A percentile compares a stretch with the other conserved stretches of the same genome.
phyloP scores from a whole-genome alignment of 2,329 filamentous ascomycete species.

The Pyrenochaeta sp. region DNA sequence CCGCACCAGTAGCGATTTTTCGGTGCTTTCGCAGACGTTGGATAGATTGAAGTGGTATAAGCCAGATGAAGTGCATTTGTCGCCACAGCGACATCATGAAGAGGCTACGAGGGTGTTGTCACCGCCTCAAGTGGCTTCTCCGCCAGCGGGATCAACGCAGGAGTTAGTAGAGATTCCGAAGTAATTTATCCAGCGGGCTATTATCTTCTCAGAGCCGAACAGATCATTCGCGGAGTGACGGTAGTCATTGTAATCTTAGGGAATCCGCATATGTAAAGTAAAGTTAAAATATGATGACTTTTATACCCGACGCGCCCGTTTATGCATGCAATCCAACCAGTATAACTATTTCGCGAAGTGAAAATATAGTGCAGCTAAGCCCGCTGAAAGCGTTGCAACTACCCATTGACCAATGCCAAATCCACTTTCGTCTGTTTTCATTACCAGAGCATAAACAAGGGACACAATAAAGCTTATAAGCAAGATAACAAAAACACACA shows the following conservation, averaged over 20 bases:
- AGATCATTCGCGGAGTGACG: too few species aligned
- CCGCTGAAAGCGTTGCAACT: background rate
- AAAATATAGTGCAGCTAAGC: background rate
- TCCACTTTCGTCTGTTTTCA: background rate
- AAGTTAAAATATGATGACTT: too few species aligned
- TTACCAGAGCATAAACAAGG: background rate
- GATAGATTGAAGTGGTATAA: background rate
- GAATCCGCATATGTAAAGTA: too few species aligned
- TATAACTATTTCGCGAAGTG: background rate
- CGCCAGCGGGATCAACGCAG: background rate
- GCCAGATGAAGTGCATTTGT: background rate
- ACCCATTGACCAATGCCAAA: background rate
- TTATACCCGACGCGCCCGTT: too few species aligned
- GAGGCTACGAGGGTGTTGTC: background rate
- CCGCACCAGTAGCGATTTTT: background rate
- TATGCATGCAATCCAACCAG: too few species aligned
- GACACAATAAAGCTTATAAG: background rate
- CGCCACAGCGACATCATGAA: background rate
- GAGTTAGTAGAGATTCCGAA: background rate
- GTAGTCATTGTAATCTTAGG: too few species aligned
- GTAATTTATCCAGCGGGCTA: background rate
- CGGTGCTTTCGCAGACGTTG: background rate
- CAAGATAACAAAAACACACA: background rate
- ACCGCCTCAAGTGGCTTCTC: background rate
- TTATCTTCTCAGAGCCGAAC: too few species aligned